Base-by-base conservation (phyloP, 768 basidiomycete species). In the Suillus subaureus region DNA sequence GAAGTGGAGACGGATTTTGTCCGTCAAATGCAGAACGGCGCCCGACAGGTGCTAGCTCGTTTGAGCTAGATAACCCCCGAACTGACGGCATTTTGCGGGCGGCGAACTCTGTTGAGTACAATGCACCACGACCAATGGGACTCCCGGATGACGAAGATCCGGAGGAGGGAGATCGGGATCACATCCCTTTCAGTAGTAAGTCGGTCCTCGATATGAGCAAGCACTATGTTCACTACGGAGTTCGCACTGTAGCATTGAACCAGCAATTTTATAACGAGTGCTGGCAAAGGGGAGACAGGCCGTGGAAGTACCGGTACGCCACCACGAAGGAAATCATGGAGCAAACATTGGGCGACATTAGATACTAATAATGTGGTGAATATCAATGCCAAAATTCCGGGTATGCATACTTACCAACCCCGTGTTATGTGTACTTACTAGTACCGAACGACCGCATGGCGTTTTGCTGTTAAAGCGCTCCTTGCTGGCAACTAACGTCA, bases 241-340 rank as follows among this genome's bases (percentile, higher is more conserved):
- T 39, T 12, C 37, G 42, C 62, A 58, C n/a, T 8, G 1, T 60
- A 76, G 76, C 28, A 4, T 39, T 71, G 62, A 76, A 76, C 31
- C 33, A 42, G 45, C 52, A 28, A 0, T 75, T 68, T 56, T 78
- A 74, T 37, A 23, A 37, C 47, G 42, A 71, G 21, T 64, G 39
- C 28, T 31, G 66, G 40, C 13, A 13, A 52, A 63, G 68, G 26
- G 54, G 66, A 9, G 67, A 64, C 31, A 21, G 40, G 12, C 6
- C 33, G 12, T 77, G 77, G 77, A 57, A 43, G 40, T 77, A 77
- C 64, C 75, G 75, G 62, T 78, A 78, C 42, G 69, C 75, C 39
- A 77, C 75, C 37, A 61, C 70, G 18, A 66, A 77, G n/a, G 75
- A 77, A 61, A 71, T 78, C 5, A 66, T 58, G 13, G 69, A 67